These are phyloP conservation scores for Eucalyptus sp. DNA, from an alignment of 345 rosid genomes.

Conservation along the genomic window DNA sequence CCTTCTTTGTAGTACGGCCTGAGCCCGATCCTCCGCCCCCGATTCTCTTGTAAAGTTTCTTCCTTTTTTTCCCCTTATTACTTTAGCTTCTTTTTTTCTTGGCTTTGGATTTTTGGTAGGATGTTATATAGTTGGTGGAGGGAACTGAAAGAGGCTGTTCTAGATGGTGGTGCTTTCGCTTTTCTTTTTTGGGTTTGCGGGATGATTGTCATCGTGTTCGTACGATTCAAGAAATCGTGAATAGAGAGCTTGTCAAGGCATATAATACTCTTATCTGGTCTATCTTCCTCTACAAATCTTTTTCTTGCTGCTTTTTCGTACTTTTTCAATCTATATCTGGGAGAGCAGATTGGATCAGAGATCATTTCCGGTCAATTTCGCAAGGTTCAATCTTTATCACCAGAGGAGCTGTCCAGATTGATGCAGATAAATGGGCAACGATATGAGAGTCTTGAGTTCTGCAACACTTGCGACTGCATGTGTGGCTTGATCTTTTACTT, in stretches of 20 bases:
- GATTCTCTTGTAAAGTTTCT: neutral
- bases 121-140: neutral
- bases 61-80: neutral
- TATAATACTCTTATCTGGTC: neutral
- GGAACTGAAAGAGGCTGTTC: neutral
- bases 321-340: neutral
- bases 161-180: neutral
- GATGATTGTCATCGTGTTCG: neutral
- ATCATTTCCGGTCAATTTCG: neutral
- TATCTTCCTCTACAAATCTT: neutral
- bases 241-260: neutral
- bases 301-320: neutral
- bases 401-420: neutral
- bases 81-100: neutral
- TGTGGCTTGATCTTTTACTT: neutral
- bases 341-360: neutral
- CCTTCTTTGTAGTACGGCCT: slow-evolving; percentile 36
- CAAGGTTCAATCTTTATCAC: neutral
- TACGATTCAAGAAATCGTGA: neutral
- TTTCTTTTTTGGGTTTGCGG: neutral
- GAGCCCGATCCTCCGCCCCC: neutral
- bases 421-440: neutral
- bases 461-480: neutral
- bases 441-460: neutral
- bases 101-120: neutral